Evolutionary conservation across 2,329 filamentous ascomycete genomes (phyloP), one percentile per base, ranked within the genome.

Genomic region (Alternaria angustiovoidea): DNA sequence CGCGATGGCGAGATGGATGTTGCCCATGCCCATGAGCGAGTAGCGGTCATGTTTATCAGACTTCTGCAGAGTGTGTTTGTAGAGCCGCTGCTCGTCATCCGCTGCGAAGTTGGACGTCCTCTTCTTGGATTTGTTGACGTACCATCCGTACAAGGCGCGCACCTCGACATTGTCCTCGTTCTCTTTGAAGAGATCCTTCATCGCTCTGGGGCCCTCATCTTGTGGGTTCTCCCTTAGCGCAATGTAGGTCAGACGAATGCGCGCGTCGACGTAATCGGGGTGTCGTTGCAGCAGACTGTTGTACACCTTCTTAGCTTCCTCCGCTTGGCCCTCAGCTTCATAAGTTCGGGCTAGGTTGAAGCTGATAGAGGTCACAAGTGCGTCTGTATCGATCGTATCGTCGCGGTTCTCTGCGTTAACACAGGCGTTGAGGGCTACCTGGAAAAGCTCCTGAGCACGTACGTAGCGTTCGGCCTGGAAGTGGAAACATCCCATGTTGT

Each of bases 401-500:
- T 93, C 90, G 70, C 88, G 90, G 70, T 93, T 89, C 47, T 89
- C 88, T 63, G 93, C 89, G 69, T 91, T 91, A 69, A 96, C 89
- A 74, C 94, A 97, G 16, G 94, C 92, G 64, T 90, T 91, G 54
- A 99, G 82, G 0, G 94, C 95, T n/a, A 91, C 89, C 77, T 99
- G 92, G 75, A 98, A 99, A 80, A 96, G 86, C 51, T 94, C 90
- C 66, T 92, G 90, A 22, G 95, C 94, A 62, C 88, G 84, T 20
- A 90, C 88, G 64, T 91, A 89, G 74, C 93, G 93, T 70, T 96
- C 93, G 2, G 89, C 86, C 75, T 97, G 93, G 68, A 93, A 97
- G 68, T 96, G 88, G 80, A 98, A 98, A 78, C 94, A 97, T 5
- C 92, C 95, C 75, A 98, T 96, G 76, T 99, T 99, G 83, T 98